Percentiles rank a stretch among this genome's conserved stretches.
Conservation (phyloP, 768 basidiomycete genomes). For the Hericium alpestre region DNA sequence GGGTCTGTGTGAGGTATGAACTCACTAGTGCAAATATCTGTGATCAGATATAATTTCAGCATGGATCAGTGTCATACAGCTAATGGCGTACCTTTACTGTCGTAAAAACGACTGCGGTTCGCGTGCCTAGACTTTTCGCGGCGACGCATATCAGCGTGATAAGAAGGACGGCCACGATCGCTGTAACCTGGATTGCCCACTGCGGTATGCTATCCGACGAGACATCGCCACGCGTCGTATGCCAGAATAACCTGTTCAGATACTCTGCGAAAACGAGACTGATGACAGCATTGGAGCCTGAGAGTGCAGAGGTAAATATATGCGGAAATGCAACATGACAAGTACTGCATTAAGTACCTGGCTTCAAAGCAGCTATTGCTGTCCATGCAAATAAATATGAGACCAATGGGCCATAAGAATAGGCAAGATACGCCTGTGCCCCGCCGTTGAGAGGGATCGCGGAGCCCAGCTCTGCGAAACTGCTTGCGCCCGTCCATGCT, state of each 20-base stretch:
- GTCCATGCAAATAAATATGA: conserved; percentile 96
- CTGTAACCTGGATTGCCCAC: conserved; percentile 87
- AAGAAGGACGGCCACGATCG: conserved; percentile 55
- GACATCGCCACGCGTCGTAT: conserved; percentile 56
- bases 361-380: conserved; percentile 79
- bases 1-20: conserved; percentile 3
- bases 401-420: conserved; percentile 76
- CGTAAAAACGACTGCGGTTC: conserved; percentile 81
- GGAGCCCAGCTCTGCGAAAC: conserved; percentile 85
- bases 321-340: not conserved
- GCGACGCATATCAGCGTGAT: conserved; percentile 74
- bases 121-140: conserved; percentile 66
- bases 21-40: conserved; percentile 61
- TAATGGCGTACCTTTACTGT: conserved; percentile 54
- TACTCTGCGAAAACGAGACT: conserved; percentile 90
- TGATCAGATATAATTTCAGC: not conserved
- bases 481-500: conserved; percentile 93
- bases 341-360: conserved; percentile 33
- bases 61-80: not conserved
- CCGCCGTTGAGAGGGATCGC: conserved; percentile 69
- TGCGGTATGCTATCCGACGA: conserved; percentile 75
- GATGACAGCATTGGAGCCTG: conserved; percentile 74
- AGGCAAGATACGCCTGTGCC: conserved; percentile 74
- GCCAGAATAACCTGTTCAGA: conserved; percentile 79
- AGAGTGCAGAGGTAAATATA: not conserved